Evolutionary conservation across 208 protist species (phyloP), one percentile per base, ranked within the genome.

Genomic region (Trypanosoma congolense): DNA sequence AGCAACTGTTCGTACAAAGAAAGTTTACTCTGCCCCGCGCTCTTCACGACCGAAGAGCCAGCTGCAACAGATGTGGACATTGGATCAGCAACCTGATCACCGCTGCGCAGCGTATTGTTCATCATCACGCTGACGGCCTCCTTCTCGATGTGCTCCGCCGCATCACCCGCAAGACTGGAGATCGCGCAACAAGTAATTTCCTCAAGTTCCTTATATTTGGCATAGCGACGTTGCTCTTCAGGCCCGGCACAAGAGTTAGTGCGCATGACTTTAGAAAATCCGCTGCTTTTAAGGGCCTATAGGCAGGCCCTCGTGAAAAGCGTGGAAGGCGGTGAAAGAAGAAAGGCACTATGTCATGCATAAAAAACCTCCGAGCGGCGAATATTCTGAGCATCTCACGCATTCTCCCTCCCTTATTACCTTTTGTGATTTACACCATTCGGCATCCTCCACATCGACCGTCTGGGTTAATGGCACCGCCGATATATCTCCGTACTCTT

Each of bases 141-240:
- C 24, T 33, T 33, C 24, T 88, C 80, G 18, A 86, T 48, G 14
- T 43, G 3, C 50, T 80, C 72, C n/a, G 56, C 67, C 4, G 80
- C 60, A 9, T 89, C 66, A 1, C 65, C 80, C 2, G 60, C 70
- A 12, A 93, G 61, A 25, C 81, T 73, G 3, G 85, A 65, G 10
- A 87, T 48, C 4, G 82, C 62, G 55, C 85, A 90, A n/a, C 71
- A 75, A 12, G 64, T 66, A 22, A 69, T 41, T 60, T 92, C 85
- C 33, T 51, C 52, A 29, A 67, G 28, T 56, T 80, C 78, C 66
- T 75, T 63, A 16, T 44, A 56, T 53, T 73, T 80, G 36, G 72
- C 72, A 24, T 49, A 41, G 46, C 71, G 69, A 31, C 70, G 67
- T 25, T 66, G 69, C 33, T 68, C 59, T 45, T 74, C 60, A 6